These are phyloP conservation scores for Penicillium maclennaniae DNA, from an alignment of 495 filamentous ascomycete species.

Conservation along the genomic window DNA sequence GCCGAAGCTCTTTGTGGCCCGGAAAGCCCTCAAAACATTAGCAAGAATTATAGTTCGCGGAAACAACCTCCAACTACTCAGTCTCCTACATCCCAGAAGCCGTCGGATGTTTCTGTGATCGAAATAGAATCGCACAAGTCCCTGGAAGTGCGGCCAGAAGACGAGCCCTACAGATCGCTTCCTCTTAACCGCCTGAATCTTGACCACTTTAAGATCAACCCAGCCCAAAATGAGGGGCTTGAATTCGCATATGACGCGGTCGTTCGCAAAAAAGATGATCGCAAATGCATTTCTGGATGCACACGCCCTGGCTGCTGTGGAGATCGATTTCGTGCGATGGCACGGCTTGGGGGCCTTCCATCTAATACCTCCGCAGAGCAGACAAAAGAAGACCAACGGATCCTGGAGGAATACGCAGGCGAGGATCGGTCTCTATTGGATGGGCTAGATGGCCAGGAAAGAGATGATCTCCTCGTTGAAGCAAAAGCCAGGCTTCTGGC, in stretches of 20 bases:
- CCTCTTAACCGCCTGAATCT: conserved; percentile 51
- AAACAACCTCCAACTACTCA: neutral
- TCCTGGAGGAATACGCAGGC: conserved; percentile 68
- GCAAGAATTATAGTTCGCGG: neutral
- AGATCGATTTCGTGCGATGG: conserved; percentile 62
- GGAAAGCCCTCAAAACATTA: neutral
- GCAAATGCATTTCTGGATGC: conserved; percentile 77
- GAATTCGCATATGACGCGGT: conserved; percentile 72
- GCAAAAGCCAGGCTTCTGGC: conserved; percentile 66
- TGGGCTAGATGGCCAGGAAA: conserved; percentile 47
- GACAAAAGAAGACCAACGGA: conserved; percentile 44
- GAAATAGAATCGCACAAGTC: neutral
- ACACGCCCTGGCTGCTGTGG: conserved; percentile 75
- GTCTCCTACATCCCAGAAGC: neutral
- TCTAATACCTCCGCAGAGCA: conserved; percentile 19
- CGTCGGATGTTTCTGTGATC: neutral
- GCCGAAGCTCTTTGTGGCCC: neutral
- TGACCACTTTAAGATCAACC: conserved; percentile 82
- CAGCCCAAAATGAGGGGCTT: conserved; percentile 64
- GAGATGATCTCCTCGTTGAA: conserved; percentile 56
- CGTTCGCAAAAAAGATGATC: conserved; percentile 66
- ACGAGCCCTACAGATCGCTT: conserved; percentile 48
- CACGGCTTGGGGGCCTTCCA: conserved; percentile 38
- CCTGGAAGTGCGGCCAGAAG: conserved; percentile 23
- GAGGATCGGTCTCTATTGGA: conserved; percentile 40